Percentiles rank a stretch among this genome's conserved stretches.
phyloP scores from a whole-genome alignment of 73 alveolate species.

The Paramecium sexaurelia region DNA sequence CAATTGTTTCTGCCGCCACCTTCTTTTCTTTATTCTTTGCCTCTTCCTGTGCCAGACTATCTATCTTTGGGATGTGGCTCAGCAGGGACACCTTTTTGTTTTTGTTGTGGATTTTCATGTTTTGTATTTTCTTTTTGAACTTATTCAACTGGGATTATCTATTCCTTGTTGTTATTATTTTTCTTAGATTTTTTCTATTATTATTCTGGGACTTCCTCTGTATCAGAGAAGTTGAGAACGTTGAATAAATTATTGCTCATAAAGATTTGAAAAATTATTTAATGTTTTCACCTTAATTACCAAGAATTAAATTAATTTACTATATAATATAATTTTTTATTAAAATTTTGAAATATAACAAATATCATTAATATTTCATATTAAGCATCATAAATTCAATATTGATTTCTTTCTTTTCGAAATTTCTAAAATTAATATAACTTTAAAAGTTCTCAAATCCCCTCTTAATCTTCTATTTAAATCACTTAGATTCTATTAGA shows the following conservation, averaged over 20 bases:
- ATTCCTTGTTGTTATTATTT: background rate
- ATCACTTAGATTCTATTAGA: no score
- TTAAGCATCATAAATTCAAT: background rate
- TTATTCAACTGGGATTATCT: constrained; percentile 25
- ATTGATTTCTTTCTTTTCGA: background rate
- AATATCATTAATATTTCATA: background rate
- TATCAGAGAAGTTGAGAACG: background rate
- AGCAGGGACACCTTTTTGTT: constrained; percentile 19
- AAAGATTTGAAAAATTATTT: constrained; percentile 5
- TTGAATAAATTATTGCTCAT: constrained; percentile 1
- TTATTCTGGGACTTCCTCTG: constrained; percentile 17
- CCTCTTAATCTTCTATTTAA: no score
- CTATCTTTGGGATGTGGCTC: constrained; percentile 73
- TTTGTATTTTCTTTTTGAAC: constrained; percentile 41
- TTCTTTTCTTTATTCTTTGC: constrained; percentile 60
- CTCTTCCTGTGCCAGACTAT: constrained; percentile 75
- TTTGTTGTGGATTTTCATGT: background rate
- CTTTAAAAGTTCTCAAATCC: no score
- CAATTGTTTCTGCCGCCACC: constrained; percentile 71
- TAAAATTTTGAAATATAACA: background rate
- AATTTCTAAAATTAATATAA: background rate
- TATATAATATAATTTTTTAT: background rate
- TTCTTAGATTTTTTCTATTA: background rate
- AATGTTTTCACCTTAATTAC: background rate
- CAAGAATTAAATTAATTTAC: background rate